A percentile compares a stretch with the other conserved stretches of the same genome.
Evolutionary conservation across 2,329 filamentous ascomycete species (phyloP).

Genomic region (Aspergillus sp.): DNA sequence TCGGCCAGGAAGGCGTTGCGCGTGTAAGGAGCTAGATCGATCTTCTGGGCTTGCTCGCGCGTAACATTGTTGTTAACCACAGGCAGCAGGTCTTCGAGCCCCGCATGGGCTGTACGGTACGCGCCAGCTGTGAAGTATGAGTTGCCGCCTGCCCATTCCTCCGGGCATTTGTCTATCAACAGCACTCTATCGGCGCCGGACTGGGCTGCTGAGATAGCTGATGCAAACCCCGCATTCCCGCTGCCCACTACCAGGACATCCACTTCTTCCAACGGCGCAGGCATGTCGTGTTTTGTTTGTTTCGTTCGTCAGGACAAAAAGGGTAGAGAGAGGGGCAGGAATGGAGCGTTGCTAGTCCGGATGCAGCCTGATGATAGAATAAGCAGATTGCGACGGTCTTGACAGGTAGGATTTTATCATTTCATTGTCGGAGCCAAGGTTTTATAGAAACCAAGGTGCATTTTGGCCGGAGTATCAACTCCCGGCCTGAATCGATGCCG

Average conservation of each 20-base stretch:
- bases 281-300: no score
- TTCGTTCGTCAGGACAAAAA: no score
- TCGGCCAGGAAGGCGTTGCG: not conserved
- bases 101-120: not conserved
- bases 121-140: not conserved
- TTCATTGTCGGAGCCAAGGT: no score
- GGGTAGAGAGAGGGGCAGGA: no score
- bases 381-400: no score
- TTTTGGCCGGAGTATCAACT: no score
- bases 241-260: constrained; percentile 2
- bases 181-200: not conserved
- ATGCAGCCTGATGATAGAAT: no score
- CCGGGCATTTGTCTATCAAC: not conserved
- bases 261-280: no score
- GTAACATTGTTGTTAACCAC: not conserved
- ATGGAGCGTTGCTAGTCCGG: no score
- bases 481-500: no score
- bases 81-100: not conserved
- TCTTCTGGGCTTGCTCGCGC: not conserved
- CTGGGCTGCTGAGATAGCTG: not conserved
- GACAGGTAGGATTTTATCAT: no score
- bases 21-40: not conserved
- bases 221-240: not conserved
- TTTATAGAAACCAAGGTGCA: no score
- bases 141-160: not conserved